Evolutionary conservation across 2,329 filamentous ascomycete species (phyloP), one percentile per base, ranked within the genome.

Genomic region (Ramichloridium luteum): DNA sequence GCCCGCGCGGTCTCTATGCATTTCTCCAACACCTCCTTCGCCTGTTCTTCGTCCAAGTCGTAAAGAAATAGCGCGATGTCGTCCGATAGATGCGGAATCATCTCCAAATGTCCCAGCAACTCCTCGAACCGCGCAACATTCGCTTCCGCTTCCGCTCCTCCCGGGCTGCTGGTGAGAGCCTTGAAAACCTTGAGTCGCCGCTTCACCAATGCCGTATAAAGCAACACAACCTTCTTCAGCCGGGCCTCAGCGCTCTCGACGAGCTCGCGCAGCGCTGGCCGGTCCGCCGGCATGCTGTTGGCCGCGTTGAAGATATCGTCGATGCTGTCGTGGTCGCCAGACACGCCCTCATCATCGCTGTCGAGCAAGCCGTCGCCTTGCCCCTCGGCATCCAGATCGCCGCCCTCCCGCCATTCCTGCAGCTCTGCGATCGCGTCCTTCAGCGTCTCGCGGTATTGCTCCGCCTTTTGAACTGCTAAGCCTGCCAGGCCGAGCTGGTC

Each of bases 371-470:
- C 57, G 20, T 55, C 54, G 4, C 45, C 49, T 2, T 45, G 41
- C 0, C 51, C 54, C 4, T 59, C 52, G 6, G 39, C 43, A 5
- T 62, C 65, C 0, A 68, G 55, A 10, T 69, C 63, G 1, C 74
- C 74, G 1, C 74, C 74, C 3, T 73, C 70, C 14, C 77, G 74
- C 84, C 86, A 94, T 46, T 88, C 83, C 52, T 84, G 82, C 42
- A 94, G 56, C 59, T 94, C 88, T 40, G 81, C 73, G 44, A 92
- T 71, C 0, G 84, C 80, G 59, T 94, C 88, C 45, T 81, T 72
- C 14, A 94, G 61, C 2, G 80, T 72, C 34, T 81, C 81, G 25
- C 74, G 65, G 57, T 78, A 82, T 52, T 85, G 68, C 44, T 82
- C 73, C 2, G 78, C 78, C 50, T 79, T 85, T 43, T 69, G 65